Evolutionary conservation across 2,329 filamentous ascomycete genomes (phyloP), one percentile per base, ranked within the genome.

Genomic region (Aspergillus spinulosporus): DNA sequence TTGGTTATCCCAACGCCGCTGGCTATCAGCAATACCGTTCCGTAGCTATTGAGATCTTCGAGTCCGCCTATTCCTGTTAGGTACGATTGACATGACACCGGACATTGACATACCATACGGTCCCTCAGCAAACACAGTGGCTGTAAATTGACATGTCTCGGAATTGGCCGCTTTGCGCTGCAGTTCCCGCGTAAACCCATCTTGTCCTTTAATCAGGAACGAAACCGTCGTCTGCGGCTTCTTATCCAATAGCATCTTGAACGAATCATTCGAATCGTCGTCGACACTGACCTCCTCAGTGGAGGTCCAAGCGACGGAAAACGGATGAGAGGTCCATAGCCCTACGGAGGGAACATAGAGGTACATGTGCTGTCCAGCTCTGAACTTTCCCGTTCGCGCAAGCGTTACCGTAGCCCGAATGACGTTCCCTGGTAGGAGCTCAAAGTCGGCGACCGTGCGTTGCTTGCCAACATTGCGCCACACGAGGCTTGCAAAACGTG

Each of bases 361-460:
- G 67, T 84, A 84, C 26, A 83, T 81, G 64, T 85, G 69, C 75
- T 82, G 63, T 73, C 83, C 43, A 71, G 82, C 62, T 5, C 62
- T 65, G 59, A 72, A 71, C 5, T 54, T 66, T 69, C 69, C 72
- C 3, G 67, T 59, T 4, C 70, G 61, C 4, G 69, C 64, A 21
- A 71, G 61, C 3, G 65, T 62, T 2, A 73, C 64, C 14, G 69
- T 67, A 4, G 72, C 79, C 29, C 82, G 78, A 52, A 80, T 82
- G 11, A 83, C 82, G 60, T 82, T 79, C 14, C 78, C 78, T 2
- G 81, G 79, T 43, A 85, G 73, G 47, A 82, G 80, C 63, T 85
- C 82, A 21, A 85, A 76, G 1, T 74, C 78, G 42, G 84, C 77
- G 40, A 72, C 76, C 4, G 81, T 82, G 46, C 74, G 66, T 26